These are phyloP conservation scores for Xylona heveae DNA, from an alignment of 495 filamentous ascomycete genomes.

Conservation along the genomic window DNA sequence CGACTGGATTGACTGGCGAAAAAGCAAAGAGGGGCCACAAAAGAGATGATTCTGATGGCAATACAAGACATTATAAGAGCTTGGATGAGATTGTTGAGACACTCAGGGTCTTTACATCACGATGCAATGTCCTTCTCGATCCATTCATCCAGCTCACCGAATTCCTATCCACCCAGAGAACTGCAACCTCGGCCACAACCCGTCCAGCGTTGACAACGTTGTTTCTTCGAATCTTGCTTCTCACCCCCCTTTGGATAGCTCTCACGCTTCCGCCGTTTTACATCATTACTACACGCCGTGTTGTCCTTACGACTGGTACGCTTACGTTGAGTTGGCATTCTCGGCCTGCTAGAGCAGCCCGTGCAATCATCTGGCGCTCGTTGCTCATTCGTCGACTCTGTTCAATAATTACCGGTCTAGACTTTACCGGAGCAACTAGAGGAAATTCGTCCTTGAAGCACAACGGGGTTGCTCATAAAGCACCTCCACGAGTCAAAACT, in stretches of 20 bases:
- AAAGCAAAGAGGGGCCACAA: conserved; percentile 29
- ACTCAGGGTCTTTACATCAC: conserved; percentile 62
- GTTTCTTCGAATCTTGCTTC: conserved; percentile 69
- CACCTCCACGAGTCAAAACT: neutral
- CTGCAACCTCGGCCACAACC: conserved; percentile 80
- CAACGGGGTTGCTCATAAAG: neutral
- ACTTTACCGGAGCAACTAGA: conserved; percentile 29
- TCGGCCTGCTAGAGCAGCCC: conserved; percentile 60
- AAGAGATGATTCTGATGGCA: conserved; percentile 34
- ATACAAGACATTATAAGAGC: conserved; percentile 56
- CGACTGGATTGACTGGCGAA: conserved; percentile 50
- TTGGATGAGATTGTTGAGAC: conserved; percentile 94
- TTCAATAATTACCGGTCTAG: conserved; percentile 55
- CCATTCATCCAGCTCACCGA: conserved; percentile 75
- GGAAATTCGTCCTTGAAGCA: conserved; percentile 10
- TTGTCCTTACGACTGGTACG: conserved; percentile 62
- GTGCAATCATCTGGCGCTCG: conserved; percentile 83
- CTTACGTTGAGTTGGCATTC: conserved; percentile 79
- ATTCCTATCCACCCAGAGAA: conserved; percentile 79
- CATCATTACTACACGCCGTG: conserved; percentile 70
- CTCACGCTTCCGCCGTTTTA: conserved; percentile 63
- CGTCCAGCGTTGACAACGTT: conserved; percentile 76
- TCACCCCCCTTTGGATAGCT: conserved; percentile 71
- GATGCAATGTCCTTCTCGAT: conserved; percentile 82
- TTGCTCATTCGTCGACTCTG: conserved; percentile 41